Evolutionary conservation across 2,329 filamentous ascomycete genomes (phyloP), one percentile per base, ranked within the genome.

Genomic region (Botrytis tulipae): DNA sequence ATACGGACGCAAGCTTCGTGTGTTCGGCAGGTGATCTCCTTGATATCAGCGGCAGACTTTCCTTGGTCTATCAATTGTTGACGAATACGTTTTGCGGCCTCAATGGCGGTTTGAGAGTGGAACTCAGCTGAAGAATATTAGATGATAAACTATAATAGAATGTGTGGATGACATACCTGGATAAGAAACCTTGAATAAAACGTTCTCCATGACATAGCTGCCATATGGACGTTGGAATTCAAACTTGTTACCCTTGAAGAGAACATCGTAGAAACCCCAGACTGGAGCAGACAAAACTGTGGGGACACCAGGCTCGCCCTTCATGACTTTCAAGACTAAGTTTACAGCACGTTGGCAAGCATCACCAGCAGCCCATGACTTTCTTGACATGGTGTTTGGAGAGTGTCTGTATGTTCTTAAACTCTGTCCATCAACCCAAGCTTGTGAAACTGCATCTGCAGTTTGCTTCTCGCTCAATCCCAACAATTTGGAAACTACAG

Each of bases 191-290:
- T 99, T 99, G 92, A 99, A 99, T 77, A 99, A 91, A 75, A 99
- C 94, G 82, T 98, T 99, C 90, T 99, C 96, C 96, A 99, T 99
- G 78, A 99, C 96, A 84, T 99, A 99, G 87, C 93, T 97, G 82
- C 95, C 95, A 82, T 99, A 99, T 74, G 92, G 90, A 76, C 96
- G 91, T 87, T 98, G 95, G 88, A 98, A 99, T 83, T 94, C 87
- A 83, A 99, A 99, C 84, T 93, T 93, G 80, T 97, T 94, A 85
- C 94, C 94, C 86, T 95, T 93, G 88, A 98, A 99, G 77, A 97
- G 89, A 77, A 98, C 95, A 82, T 99, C 96, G 85, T 99, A 99
- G 89, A 98, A 99, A 74, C 96, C 96, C 96, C 96, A 99, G 74
- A 91, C 91, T 54, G 94, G 94, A 16, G 95, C 94, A 67, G 94